These are phyloP conservation scores for Penicillium mononematosum DNA, from an alignment of 495 filamentous ascomycete genomes.

Conservation along the genomic window DNA sequence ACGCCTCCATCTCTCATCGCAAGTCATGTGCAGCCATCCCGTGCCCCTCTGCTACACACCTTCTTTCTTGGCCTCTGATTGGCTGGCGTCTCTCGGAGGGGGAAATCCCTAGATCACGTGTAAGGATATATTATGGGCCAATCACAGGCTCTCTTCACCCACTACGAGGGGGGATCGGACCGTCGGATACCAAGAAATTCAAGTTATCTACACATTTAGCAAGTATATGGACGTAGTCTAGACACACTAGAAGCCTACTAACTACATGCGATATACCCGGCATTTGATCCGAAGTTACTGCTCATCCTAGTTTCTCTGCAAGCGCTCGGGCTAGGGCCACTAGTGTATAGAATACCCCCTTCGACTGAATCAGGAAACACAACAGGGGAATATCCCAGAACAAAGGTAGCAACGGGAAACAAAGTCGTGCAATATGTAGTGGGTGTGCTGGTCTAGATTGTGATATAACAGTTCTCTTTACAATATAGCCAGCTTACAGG, in stretches of 20 bases:
- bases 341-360: not conserved
- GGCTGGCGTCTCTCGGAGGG: conserved; percentile 24
- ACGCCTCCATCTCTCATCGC: conserved; percentile 3
- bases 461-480: not conserved
- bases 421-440: not conserved
- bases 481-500: not conserved
- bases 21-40: conserved; percentile 47
- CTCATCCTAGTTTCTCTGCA: conserved; percentile 4
- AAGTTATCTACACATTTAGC: not conserved
- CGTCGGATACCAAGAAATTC: conserved; percentile 3
- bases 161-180: conserved; percentile 4
- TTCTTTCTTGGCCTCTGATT: conserved; percentile 28
- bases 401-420: not conserved
- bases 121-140: not conserved
- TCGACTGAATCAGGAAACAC: not conserved
- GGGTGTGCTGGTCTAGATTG: conserved; percentile 1
- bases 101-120: conserved; percentile 33
- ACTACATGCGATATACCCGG: no score
- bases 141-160: conserved; percentile 1
- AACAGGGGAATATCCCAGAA: conserved; percentile 1
- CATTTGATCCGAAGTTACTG: not conserved
- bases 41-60: conserved; percentile 34
- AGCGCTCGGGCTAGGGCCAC: not conserved
- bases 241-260: not conserved
- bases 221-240: not conserved